These are phyloP conservation scores for Brassica rapa DNA, from an alignment of 345 rosid genomes.

Conservation along the genomic window DNA sequence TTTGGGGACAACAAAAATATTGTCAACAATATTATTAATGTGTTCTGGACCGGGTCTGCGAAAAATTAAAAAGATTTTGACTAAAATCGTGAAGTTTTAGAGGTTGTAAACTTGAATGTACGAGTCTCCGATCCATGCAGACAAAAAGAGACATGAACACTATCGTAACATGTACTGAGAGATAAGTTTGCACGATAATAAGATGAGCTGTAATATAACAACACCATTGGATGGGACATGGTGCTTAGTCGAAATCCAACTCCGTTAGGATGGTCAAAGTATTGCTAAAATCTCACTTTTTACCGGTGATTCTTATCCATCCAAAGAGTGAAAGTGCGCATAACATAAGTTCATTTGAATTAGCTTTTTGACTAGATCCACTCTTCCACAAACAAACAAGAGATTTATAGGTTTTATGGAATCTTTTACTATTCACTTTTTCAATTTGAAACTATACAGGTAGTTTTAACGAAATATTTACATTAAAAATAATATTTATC, in stretches of 20 bases:
- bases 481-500: background rate
- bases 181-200: constrained; percentile 20
- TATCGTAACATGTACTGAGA: constrained; percentile 5
- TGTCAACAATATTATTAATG: background rate
- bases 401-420: constrained; percentile 13
- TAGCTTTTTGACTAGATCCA: constrained; percentile 42
- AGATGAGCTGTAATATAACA: constrained; percentile 28
- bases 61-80: background rate
- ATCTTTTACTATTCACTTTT: constrained; percentile 10
- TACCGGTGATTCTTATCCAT: constrained; percentile 38
- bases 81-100: background rate
- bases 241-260: too few relatives aligned
- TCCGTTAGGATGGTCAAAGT: too few relatives aligned
- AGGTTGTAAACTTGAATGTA: background rate
- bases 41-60: background rate
- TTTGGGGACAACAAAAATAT: background rate
- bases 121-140: constrained; percentile 33
- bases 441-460: background rate
- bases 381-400: constrained; percentile 29
- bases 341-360: constrained; percentile 32
- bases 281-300: constrained; percentile 33
- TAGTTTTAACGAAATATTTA: background rate
- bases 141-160: constrained; percentile 7
- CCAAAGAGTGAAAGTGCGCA: constrained; percentile 41
- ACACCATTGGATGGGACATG: constrained; percentile 16